phyloP scores from a whole-genome alignment of 2,329 filamentous ascomycete genomes.

The Shiraia bambusicola region DNA sequence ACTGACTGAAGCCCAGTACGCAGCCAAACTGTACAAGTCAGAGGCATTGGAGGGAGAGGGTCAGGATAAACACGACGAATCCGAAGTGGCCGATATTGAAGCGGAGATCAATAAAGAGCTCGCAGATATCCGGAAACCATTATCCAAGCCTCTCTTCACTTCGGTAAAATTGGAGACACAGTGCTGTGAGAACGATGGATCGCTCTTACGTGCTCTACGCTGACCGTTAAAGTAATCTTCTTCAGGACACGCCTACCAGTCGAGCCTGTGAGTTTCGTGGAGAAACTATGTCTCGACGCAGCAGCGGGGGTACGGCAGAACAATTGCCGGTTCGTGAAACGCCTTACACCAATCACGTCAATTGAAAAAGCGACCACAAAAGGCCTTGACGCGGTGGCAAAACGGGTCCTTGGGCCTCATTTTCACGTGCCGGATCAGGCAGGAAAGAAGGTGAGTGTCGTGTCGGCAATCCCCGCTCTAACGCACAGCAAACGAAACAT shows the following conservation, averaged over 20 bases:
- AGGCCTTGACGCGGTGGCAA: constrained; percentile 66
- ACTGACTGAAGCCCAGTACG: constrained; percentile 62
- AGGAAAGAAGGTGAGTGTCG: constrained; percentile 54
- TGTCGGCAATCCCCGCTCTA: neutral
- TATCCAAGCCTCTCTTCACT: constrained; percentile 53
- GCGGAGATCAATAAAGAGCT: constrained; percentile 71
- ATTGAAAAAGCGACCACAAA: constrained; percentile 68
- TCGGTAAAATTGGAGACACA: constrained; percentile 57
- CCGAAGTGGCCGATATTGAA: constrained; percentile 63
- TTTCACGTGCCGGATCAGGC: constrained; percentile 59
- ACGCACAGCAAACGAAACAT: neutral
- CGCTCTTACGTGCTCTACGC: constrained; percentile 1
- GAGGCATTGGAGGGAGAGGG: constrained; percentile 43
- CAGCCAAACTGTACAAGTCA: constrained; percentile 56
- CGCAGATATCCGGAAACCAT: constrained; percentile 59
- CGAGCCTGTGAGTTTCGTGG: constrained; percentile 62
- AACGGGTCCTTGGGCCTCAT: constrained; percentile 61
- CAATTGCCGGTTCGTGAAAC: constrained; percentile 60
- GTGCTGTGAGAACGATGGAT: constrained; percentile 48
- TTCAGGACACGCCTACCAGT: constrained; percentile 59
- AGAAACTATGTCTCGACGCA: constrained; percentile 60
- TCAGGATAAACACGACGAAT: constrained; percentile 41
- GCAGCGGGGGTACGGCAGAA: constrained; percentile 53
- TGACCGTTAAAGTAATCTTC: constrained; percentile 54
- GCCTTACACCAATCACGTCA: constrained; percentile 60